Base-by-base conservation (phyloP, 2,329 filamentous ascomycete species). In the Taxawa tesnikishii region DNA sequence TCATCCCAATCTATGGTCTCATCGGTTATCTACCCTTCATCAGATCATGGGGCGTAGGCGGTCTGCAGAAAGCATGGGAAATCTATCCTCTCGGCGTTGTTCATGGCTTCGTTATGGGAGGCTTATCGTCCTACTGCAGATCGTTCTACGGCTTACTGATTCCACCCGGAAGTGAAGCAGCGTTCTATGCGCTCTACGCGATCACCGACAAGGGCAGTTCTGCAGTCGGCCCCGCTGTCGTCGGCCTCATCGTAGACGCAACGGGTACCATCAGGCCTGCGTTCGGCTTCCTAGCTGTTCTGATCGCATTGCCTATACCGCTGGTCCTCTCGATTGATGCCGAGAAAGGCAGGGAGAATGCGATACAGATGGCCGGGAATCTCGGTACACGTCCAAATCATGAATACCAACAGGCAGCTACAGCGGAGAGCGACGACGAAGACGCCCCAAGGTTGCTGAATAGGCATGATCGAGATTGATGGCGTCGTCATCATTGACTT, bases 141-240 rank as follows among this genome's bases (percentile, higher is more conserved):
- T 84, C 83, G 26, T 71, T 94, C 11, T 96, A 83, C 50, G 83
- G 84, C 7, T 81, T 92, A 49, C 69, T 94, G 35, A 90, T 96
- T 31, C 88, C 88, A 1, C 83, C 84, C 0, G 87, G 87, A 5
- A 87, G 79, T 11, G 88, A 96, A 58, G 84, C 87, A 1, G 84
- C 87, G 0, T 94, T 96, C 49, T 94, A 90, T 51, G 85, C 87
- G 0, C 65, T 94, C 2, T 94, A 94, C 51, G 87, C 88, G 25
- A 92, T 94, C 38, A 94, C 88, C 1, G 88, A 96, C 54, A 96
- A 94, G 55, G 85, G 85, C 1, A 90, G 82, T 13, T 90, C 82
- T 49, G 70, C 93, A 2, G 88, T 94, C 50, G 88, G 88, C 0
- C 88, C 88, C 0, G 79, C 83, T 1, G 83, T 96, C 44, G 87